Conservation (phyloP, 805 yeast genomes). For the Kazachstania africana region DNA sequence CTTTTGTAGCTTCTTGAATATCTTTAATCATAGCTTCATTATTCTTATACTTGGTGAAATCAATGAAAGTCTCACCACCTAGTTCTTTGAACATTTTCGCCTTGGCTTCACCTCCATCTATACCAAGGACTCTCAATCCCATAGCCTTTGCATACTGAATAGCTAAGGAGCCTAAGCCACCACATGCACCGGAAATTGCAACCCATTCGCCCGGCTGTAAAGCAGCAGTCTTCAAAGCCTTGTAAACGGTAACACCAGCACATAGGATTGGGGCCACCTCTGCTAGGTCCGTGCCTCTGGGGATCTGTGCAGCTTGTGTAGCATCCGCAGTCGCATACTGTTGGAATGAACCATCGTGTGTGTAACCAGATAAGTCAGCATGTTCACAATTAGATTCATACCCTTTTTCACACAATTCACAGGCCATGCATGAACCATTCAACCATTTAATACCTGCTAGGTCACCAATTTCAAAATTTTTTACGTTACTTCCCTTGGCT, state of each 20-base stretch:
- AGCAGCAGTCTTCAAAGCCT: constrained; percentile 51
- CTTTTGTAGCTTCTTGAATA: constrained; percentile 36
- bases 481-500: constrained; percentile 46
- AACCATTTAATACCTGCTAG: constrained; percentile 60
- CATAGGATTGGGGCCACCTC: constrained; percentile 52
- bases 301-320: constrained; percentile 49
- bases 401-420: constrained; percentile 51
- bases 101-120: constrained; percentile 68
- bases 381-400: constrained; percentile 55
- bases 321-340: constrained; percentile 58
- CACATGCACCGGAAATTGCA: constrained; percentile 68
- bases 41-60: constrained; percentile 41
- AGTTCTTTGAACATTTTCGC: constrained; percentile 38
- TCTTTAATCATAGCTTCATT: constrained; percentile 31
- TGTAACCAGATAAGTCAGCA: constrained; percentile 64
- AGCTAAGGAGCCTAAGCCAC: constrained; percentile 70
- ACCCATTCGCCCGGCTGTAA: constrained; percentile 60
- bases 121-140: constrained; percentile 61
- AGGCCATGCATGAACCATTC: constrained; percentile 52
- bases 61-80: constrained; percentile 56
- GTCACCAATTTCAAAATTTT: constrained; percentile 43
- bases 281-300: constrained; percentile 42
- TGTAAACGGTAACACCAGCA: constrained; percentile 60
- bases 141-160: constrained; percentile 66
- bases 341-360: constrained; percentile 61